A percentile compares a stretch with the other conserved stretches of the same genome.
These are phyloP conservation scores for Pleurotus pulmonarius DNA, from an alignment of 768 basidiomycete genomes.

Conservation along the genomic window DNA sequence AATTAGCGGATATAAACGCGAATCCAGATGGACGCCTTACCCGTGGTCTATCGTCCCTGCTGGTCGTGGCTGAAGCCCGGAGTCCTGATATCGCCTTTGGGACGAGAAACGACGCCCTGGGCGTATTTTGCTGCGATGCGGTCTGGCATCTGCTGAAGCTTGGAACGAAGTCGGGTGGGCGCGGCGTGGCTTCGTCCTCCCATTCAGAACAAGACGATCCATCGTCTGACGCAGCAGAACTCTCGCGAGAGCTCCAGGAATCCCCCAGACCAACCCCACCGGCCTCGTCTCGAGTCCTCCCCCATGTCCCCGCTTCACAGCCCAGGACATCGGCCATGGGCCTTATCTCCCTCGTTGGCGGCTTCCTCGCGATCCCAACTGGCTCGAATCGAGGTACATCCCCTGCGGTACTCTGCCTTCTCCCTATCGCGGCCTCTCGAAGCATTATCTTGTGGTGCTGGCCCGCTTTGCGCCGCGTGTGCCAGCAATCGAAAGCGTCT, in stretches of 20 bases:
- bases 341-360: not conserved
- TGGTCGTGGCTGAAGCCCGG: not conserved
- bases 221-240: not conserved
- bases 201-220: not conserved
- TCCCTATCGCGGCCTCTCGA: not conserved
- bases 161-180: conserved; percentile 5
- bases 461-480: not conserved
- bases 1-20: too few relatives aligned
- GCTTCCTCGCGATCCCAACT: not conserved
- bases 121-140: not conserved
- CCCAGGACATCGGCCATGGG: not conserved
- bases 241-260: not conserved
- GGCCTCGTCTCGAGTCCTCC: not conserved
- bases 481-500: not conserved
- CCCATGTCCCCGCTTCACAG: not conserved
- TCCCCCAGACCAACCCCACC: not conserved
- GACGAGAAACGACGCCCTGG: not conserved
- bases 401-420: not conserved
- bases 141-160: not conserved
- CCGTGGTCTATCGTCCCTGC: not conserved
- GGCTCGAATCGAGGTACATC: not conserved
- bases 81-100: not conserved
- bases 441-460: not conserved
- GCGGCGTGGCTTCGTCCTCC: conserved; percentile 1
- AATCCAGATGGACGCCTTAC: not conserved